Percentiles rank a stretch among this genome's conserved stretches.
Evolutionary conservation across 2,329 filamentous ascomycete genomes (phyloP).

Genomic region (Xylogone sp.): DNA sequence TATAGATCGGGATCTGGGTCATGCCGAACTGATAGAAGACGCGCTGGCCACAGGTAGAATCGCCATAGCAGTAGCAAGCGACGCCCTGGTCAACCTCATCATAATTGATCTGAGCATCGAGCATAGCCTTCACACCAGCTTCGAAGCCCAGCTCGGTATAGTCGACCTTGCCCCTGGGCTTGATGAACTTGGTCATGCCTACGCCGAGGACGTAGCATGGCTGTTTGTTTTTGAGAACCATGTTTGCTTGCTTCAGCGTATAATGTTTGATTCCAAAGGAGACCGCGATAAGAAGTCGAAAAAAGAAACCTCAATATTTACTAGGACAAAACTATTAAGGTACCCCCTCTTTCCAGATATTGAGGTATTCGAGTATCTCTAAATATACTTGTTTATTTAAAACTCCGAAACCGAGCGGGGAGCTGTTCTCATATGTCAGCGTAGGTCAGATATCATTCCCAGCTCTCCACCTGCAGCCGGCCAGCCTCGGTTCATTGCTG

Average conservation of each 20-base stretch:
- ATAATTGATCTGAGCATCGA: conserved; percentile 84
- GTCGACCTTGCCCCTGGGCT: conserved; percentile 28
- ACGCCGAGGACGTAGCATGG: conserved; percentile 21
- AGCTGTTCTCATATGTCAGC: no score
- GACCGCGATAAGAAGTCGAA: no score
- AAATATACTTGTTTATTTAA: no score
- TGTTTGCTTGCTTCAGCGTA: not conserved
- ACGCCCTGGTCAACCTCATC: conserved; percentile 93
- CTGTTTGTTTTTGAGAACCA: not conserved
- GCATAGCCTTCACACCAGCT: conserved; percentile 80
- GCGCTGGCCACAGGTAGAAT: conserved; percentile 90
- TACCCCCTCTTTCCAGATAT: no score
- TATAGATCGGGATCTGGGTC: conserved; percentile 94
- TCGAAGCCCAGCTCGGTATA: conserved; percentile 29
- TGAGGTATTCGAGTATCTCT: no score
- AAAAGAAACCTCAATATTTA: no score
- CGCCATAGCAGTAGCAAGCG: conserved; percentile 97
- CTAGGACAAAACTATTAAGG: no score
- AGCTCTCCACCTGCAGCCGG: no score
- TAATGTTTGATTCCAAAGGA: not conserved
- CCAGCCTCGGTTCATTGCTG: no score
- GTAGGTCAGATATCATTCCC: no score
- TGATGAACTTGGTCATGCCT: conserved; percentile 23
- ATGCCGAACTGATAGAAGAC: conserved; percentile 99
- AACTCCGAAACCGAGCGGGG: no score